phyloP scores from a whole-genome alignment of 2,329 filamentous ascomycete genomes.

The Microdochium bolleyi region DNA sequence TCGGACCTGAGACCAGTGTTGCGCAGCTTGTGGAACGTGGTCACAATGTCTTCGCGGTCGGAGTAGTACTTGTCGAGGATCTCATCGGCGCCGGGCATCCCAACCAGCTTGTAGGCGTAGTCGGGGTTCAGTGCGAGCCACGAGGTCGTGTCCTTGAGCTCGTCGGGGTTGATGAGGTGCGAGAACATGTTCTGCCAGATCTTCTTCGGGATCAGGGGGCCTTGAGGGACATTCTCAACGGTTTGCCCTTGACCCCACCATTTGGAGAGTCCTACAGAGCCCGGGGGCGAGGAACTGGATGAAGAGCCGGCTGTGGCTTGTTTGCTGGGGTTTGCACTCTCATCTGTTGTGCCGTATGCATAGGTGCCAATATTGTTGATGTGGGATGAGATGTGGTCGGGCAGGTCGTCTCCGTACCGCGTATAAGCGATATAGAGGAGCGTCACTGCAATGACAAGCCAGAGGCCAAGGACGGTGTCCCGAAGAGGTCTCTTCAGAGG shows the following conservation, averaged over 20 bases:
- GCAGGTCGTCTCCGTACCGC: neutral
- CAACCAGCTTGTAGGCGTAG: constrained; percentile 8
- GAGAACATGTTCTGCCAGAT: constrained; percentile 7
- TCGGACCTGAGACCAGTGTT: constrained; percentile 8
- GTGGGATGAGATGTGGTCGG: neutral
- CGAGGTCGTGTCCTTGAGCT: neutral
- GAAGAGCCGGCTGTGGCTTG: no score
- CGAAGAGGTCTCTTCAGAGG: neutral
- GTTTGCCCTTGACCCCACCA: neutral
- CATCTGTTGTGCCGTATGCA: no score
- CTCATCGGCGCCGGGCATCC: constrained; percentile 1
- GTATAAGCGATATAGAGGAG: neutral
- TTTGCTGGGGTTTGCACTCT: no score
- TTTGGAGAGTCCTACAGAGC: no score
- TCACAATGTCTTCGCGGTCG: neutral
- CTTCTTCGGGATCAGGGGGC: constrained; percentile 24
- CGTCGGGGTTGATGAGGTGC: neutral
- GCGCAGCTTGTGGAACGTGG: constrained; percentile 4
- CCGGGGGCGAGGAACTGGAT: no score
- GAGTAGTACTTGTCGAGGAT: constrained; percentile 1
- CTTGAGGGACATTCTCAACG: neutral
- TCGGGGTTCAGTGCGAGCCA: constrained; percentile 5
- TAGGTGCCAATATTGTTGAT: no score
- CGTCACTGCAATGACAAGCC: neutral
- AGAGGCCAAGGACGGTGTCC: neutral